Conservation (phyloP, 768 basidiomycete genomes). For the Pisolithus microcarpus region DNA sequence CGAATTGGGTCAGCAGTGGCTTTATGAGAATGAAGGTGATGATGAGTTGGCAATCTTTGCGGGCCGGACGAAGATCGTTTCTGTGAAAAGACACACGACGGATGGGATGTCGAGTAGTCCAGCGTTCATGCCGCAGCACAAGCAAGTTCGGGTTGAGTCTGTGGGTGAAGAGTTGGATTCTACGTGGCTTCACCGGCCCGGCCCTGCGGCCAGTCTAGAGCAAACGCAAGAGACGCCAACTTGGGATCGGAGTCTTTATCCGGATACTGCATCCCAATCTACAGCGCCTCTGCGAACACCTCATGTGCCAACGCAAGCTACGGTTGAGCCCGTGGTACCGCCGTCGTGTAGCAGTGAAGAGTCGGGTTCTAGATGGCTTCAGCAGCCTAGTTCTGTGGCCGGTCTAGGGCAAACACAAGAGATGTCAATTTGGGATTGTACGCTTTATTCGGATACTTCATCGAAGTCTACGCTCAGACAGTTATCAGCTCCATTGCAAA, state of each 20-base stretch:
- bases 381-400: too few relatives aligned
- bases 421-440: background rate
- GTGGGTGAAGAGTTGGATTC: background rate
- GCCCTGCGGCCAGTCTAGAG: background rate
- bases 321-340: background rate
- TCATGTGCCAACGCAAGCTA: background rate
- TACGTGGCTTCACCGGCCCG: too few relatives aligned
- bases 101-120: constrained; percentile 4
- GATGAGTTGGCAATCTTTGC: too few relatives aligned
- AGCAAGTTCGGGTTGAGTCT: background rate
- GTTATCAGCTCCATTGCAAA: background rate
- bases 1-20: too few relatives aligned
- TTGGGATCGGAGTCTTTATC: background rate
- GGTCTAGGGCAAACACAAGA: background rate
- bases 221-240: background rate
- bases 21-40: too few relatives aligned
- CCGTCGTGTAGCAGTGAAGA: background rate
- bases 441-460: background rate
- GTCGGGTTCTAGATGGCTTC: too few relatives aligned
- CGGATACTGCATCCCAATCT: background rate
- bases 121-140: background rate
- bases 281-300: too few relatives aligned
- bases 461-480: background rate
- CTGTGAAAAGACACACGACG: constrained; percentile 32
- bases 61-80: constrained; percentile 54